Percentiles rank a stretch among this genome's conserved stretches.
Conservation (phyloP, 2,329 filamentous ascomycete species). For the Lachnellula suecica region DNA sequence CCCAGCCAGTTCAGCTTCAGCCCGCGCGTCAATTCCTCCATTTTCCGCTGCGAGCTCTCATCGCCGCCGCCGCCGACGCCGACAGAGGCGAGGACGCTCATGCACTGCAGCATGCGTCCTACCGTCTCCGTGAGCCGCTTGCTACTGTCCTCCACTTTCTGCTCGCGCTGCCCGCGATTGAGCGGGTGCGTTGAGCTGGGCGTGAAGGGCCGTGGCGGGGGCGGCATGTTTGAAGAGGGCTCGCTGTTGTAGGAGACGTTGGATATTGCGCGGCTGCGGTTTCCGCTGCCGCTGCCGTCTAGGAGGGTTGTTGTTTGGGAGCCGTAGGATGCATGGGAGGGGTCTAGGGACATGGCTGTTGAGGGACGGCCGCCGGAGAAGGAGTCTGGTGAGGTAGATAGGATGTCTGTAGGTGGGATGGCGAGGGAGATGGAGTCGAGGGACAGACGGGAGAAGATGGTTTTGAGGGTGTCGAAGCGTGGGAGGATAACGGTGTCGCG, state of each 20-base stretch:
- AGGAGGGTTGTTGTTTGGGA: constrained; percentile 78
- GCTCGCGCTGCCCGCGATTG: constrained; percentile 28
- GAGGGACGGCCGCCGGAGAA: constrained; percentile 55
- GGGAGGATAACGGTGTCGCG: constrained; percentile 86
- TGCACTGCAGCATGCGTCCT: constrained; percentile 92
- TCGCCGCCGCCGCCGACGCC: constrained; percentile 43
- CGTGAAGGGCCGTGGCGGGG: constrained; percentile 30
- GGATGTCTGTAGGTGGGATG: constrained; percentile 41
- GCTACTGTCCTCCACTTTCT: constrained; percentile 59
- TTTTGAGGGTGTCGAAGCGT: constrained; percentile 83
- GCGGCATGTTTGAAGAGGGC: constrained; percentile 24
- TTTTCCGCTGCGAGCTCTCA: constrained; percentile 73
- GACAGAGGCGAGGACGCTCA: constrained; percentile 82
- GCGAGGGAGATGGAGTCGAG: constrained; percentile 65
- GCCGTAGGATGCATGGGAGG: constrained; percentile 74
- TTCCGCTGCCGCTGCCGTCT: constrained; percentile 51
- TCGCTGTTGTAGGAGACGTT: constrained; percentile 70
- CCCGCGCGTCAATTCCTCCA: constrained; percentile 80
- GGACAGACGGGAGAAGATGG: constrained; percentile 84
- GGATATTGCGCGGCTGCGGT: constrained; percentile 77
- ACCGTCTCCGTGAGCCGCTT: constrained; percentile 91
- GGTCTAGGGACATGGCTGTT: constrained; percentile 75
- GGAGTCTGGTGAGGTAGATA: constrained; percentile 50
- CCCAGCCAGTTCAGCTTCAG: constrained; percentile 98
- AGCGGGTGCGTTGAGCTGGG: constrained; percentile 28